Conservation (phyloP, 805 yeast species). For the Phaffomyces opuntiae region DNA sequence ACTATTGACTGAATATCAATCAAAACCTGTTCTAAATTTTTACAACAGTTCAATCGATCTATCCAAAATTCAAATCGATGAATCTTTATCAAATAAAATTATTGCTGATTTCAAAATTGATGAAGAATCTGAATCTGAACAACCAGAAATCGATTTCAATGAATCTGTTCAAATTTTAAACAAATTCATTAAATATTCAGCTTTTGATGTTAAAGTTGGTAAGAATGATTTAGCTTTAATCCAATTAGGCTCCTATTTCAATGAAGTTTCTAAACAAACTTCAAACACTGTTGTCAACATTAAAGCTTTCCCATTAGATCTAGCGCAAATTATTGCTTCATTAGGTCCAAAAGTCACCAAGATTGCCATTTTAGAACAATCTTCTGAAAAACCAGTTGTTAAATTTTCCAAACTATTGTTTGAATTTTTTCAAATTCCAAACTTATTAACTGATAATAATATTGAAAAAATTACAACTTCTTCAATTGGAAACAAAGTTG, state of each 20-base stretch:
- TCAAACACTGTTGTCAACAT: conserved; percentile 40
- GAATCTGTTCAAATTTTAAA: conserved; percentile 3
- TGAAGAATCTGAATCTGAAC: conserved; percentile 4
- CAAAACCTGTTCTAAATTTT: conserved; percentile 67
- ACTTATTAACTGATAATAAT: conserved; percentile 37
- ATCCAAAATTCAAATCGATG: neutral
- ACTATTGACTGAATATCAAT: conserved; percentile 41
- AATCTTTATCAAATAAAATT: neutral
- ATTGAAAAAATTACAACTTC: conserved; percentile 51
- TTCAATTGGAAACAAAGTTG: conserved; percentile 33
- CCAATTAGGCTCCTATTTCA: conserved; percentile 53
- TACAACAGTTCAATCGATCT: conserved; percentile 29
- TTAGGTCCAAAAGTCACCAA: conserved; percentile 34
- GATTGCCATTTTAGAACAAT: conserved; percentile 63
- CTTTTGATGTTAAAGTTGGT: conserved; percentile 4
- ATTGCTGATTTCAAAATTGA: conserved; percentile 4
- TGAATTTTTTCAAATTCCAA: conserved; percentile 62
- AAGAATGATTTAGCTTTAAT: conserved; percentile 3
- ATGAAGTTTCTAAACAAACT: conserved; percentile 33
- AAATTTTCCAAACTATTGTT: conserved; percentile 67
- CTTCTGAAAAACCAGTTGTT: conserved; percentile 24
- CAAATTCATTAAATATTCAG: conserved; percentile 1
- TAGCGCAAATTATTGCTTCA: conserved; percentile 46
- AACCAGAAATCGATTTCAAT: conserved; percentile 5
- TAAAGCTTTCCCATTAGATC: conserved; percentile 61